Percentiles rank a stretch among this genome's conserved stretches.
Evolutionary conservation across 164 flowering plant genomes (phyloP).

Genomic region (Piper longum): DNA sequence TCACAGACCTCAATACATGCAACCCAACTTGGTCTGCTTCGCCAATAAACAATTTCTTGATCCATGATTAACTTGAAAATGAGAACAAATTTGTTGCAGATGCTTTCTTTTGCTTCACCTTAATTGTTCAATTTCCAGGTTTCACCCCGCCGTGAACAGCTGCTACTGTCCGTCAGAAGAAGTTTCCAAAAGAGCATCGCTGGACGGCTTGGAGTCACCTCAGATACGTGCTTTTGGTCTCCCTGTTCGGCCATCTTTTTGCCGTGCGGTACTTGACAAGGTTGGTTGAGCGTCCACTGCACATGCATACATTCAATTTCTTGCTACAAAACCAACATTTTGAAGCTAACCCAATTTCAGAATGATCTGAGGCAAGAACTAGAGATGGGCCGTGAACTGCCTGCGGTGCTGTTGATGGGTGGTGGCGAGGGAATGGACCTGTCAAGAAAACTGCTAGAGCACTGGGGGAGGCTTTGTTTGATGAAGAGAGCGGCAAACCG

Average conservation of each 20-base stretch:
- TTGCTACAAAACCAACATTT: not conserved
- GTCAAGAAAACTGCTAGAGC: conserved; percentile 80
- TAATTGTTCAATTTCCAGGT: conserved; percentile 31
- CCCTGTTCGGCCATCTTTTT: conserved; percentile 85
- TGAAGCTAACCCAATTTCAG: conserved; percentile 15
- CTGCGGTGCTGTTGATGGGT: conserved; percentile 93
- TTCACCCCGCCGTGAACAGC: conserved; percentile 73
- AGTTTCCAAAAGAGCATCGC: conserved; percentile 74
- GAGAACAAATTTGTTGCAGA: not conserved
- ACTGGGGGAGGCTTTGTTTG: conserved; percentile 62
- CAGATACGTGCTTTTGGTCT: conserved; percentile 77
- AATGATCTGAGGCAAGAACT: conserved; percentile 65
- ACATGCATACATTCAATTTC: not conserved
- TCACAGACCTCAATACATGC: conserved; percentile 87
- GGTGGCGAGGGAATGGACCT: conserved; percentile 99
- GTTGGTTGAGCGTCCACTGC: conserved; percentile 13
- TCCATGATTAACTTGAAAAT: not conserved
- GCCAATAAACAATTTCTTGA: not conserved
- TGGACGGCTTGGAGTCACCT: conserved; percentile 61
- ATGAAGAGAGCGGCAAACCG: conserved; percentile 42
- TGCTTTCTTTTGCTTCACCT: not conserved
- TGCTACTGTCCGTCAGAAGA: conserved; percentile 91
- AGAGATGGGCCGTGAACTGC: conserved; percentile 65
- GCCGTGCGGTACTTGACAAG: conserved; percentile 60
- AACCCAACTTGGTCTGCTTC: conserved; percentile 77